phyloP scores from a whole-genome alignment of 2,329 filamentous ascomycete species.

The Xylaria sp. region DNA sequence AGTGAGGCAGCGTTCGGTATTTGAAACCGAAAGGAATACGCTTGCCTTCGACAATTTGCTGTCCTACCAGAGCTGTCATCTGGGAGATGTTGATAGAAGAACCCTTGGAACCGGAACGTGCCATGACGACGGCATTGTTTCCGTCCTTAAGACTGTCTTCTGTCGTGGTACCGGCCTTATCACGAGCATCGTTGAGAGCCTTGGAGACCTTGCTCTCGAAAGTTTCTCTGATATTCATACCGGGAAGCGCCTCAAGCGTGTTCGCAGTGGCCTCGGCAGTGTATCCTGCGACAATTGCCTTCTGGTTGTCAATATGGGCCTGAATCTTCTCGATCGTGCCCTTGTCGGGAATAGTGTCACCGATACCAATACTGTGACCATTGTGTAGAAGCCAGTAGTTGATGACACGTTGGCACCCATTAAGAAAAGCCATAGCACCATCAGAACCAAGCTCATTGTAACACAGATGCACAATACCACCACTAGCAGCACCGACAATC shows the following conservation, averaged over 20 bases:
- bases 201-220: constrained; percentile 97
- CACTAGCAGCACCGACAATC: constrained; percentile 80
- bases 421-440: constrained; percentile 89
- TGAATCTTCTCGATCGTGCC: constrained; percentile 80
- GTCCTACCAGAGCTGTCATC: constrained; percentile 96
- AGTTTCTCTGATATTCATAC: constrained; percentile 97
- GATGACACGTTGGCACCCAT: constrained; percentile 88
- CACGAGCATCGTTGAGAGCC: constrained; percentile 90
- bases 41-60: constrained; percentile 97
- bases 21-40: constrained; percentile 99
- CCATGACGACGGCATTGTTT: constrained; percentile 97
- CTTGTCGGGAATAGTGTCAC: constrained; percentile 91
- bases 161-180: constrained; percentile 88
- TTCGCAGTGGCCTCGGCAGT: constrained; percentile 78
- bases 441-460: constrained; percentile 90
- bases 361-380: constrained; percentile 96
- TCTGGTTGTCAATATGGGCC: constrained; percentile 72
- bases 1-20: constrained; percentile 92
- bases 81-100: constrained; percentile 99
- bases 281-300: constrained; percentile 70
- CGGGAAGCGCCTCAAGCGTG: constrained; percentile 82
- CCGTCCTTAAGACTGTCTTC: constrained; percentile 89
- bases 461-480: constrained; percentile 90
- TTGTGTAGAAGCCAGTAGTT: constrained; percentile 97
- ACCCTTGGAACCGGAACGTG: constrained; percentile 93